These are phyloP conservation scores for Pleodorina starrii DNA, from an alignment of 139 green algal species.

Conservation along the genomic window DNA sequence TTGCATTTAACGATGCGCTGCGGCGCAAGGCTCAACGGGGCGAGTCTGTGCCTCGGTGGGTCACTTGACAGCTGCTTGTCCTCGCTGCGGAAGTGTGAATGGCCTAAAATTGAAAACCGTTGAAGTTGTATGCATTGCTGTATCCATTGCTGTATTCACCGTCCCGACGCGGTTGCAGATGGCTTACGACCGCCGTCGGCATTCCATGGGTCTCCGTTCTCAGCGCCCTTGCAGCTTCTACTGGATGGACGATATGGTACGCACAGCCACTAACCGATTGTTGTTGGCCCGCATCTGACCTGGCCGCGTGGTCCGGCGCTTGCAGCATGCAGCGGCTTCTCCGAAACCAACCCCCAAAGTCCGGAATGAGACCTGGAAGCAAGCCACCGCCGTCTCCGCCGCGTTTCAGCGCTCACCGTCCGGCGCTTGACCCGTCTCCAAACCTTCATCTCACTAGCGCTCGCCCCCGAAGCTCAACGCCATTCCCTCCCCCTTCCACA, in stretches of 20 bases:
- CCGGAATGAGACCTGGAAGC: no score
- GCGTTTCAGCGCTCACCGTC: no score
- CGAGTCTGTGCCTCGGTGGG: background rate
- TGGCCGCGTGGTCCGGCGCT: no score
- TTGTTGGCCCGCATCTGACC: no score
- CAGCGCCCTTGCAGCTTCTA: background rate
- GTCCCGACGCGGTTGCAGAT: background rate
- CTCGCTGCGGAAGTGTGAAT: background rate
- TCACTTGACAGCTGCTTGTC: background rate
- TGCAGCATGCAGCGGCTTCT: no score
- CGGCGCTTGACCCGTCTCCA: no score
- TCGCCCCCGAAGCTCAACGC: no score
- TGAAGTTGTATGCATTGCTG: background rate
- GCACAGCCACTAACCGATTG: no score
- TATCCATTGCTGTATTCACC: background rate
- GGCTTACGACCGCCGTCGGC: background rate
- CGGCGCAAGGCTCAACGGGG: background rate
- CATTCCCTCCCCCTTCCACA: background rate
- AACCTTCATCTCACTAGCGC: no score
- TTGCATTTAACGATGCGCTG: background rate
- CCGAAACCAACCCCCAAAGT: no score
- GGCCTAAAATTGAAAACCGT: background rate
- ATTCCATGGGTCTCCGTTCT: slow-evolving; percentile 19
- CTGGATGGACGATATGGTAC: background rate
- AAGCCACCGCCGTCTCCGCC: no score